These are phyloP conservation scores for Globisporangium acanthophoron DNA, from an alignment of 352 stramenopile genomes.

Conservation along the genomic window DNA sequence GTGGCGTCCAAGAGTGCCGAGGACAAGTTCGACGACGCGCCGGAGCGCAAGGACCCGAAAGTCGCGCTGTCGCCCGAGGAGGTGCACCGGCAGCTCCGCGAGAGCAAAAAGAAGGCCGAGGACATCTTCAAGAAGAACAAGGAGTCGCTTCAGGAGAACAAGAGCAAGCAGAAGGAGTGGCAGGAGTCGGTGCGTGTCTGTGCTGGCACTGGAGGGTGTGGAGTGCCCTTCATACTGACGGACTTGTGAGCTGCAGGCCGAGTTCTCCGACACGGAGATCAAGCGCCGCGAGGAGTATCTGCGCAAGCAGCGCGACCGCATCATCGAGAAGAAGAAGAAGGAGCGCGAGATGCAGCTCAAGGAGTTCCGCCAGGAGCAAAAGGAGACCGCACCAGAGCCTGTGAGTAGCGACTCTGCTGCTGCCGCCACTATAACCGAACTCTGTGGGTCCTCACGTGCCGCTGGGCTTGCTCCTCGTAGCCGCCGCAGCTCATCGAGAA, in stretches of 20 bases:
- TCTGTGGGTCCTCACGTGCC: not conserved
- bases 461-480: constrained; percentile 5
- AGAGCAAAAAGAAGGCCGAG: constrained; percentile 67
- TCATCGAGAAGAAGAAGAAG: constrained; percentile 80
- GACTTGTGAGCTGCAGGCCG: constrained; percentile 18
- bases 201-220: not conserved
- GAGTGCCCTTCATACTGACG: not conserved
- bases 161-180: constrained; percentile 61
- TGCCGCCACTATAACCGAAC: not conserved
- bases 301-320: constrained; percentile 62
- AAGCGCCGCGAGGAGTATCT: constrained; percentile 76
- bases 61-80: constrained; percentile 37
- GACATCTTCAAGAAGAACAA: constrained; percentile 76
- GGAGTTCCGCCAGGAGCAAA: constrained; percentile 70
- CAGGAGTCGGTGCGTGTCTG: constrained; percentile 23
- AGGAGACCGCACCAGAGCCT: constrained; percentile 48
- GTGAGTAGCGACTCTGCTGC: constrained; percentile 12
- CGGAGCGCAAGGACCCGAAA: constrained; percentile 19
- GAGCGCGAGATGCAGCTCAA: constrained; percentile 69
- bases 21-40: constrained; percentile 45
- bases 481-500: constrained; percentile 58
- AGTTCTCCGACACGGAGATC: constrained; percentile 65
- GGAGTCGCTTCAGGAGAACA: constrained; percentile 63
- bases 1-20: constrained; percentile 54
- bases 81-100: constrained; percentile 46